These are phyloP conservation scores for Paxillus ammoniavirescens DNA, from an alignment of 768 basidiomycete species.

Conservation along the genomic window DNA sequence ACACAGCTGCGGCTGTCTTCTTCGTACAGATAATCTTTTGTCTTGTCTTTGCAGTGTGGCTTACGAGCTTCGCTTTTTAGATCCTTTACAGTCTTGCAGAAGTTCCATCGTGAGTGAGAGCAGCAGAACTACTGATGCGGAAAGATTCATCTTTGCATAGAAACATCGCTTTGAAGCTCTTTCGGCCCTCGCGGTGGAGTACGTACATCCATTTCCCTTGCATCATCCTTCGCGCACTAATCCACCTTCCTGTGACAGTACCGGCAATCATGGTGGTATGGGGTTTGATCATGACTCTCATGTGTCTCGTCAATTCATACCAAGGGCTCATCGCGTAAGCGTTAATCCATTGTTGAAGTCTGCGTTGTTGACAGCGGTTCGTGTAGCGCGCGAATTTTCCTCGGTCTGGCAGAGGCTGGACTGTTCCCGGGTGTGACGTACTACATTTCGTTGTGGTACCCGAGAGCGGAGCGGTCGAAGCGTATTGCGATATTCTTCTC, in stretches of 20 bases:
- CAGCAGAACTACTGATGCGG: background rate
- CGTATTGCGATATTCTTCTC: slow-evolving; percentile 65
- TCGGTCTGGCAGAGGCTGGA: slow-evolving; percentile 50
- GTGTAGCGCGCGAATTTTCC: slow-evolving; percentile 38
- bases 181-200: slow-evolving; percentile 38
- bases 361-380: background rate
- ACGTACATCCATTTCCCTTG: slow-evolving; percentile 1
- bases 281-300: slow-evolving; percentile 39
- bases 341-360: background rate
- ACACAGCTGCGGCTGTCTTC: slow-evolving; percentile 39
- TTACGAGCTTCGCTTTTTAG: slow-evolving; percentile 11
- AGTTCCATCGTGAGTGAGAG: slow-evolving; percentile 35
- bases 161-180: slow-evolving; percentile 37
- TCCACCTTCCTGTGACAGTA: slow-evolving; percentile 28
- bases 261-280: slow-evolving; percentile 39
- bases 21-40: slow-evolving; percentile 24
- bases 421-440: slow-evolving; percentile 42
- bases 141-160: slow-evolving; percentile 17
- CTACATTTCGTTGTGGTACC: slow-evolving; percentile 59
- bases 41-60: background rate
- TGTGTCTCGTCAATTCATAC: slow-evolving; percentile 36
- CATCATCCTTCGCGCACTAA: slow-evolving; percentile 4
- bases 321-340: slow-evolving; percentile 31
- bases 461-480: slow-evolving; percentile 52
- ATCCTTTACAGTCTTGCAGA: slow-evolving; percentile 38